Conservation (phyloP, 2,329 filamentous ascomycete species). For the Penicillium verrucosum region DNA sequence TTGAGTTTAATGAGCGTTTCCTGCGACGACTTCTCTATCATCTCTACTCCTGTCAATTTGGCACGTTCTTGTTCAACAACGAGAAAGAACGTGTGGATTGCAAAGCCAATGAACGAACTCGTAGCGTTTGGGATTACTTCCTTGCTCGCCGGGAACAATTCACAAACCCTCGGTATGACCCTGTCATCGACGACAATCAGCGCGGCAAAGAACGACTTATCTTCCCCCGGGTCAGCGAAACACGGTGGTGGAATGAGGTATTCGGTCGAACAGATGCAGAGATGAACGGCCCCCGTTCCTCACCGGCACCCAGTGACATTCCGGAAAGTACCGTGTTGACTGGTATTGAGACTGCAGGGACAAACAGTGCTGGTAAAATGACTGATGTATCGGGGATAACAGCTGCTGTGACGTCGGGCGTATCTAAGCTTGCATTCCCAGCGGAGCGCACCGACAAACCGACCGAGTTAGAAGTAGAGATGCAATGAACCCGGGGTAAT, state of each 20-base stretch:
- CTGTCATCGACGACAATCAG: slow-evolving; percentile 70
- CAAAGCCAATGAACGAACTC: slow-evolving; percentile 65
- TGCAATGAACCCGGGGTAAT: slow-evolving; percentile 40
- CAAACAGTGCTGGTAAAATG: slow-evolving; percentile 39
- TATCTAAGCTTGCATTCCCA: slow-evolving; percentile 46
- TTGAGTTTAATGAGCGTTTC: slow-evolving; percentile 96
- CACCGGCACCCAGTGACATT: slow-evolving; percentile 40
- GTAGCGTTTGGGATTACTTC: slow-evolving; percentile 96
- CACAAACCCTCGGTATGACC: slow-evolving; percentile 74
- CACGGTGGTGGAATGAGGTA: slow-evolving; percentile 90
- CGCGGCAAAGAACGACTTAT: slow-evolving; percentile 79
- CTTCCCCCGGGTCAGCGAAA: slow-evolving; percentile 70
- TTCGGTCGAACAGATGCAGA: slow-evolving; percentile 86
- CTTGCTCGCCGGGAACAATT: slow-evolving; percentile 77
- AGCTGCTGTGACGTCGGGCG: slow-evolving; percentile 43
- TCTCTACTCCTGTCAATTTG: slow-evolving; percentile 92
- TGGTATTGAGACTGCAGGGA: slow-evolving; percentile 55
- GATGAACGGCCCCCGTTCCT: slow-evolving; percentile 73
- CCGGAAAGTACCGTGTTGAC: slow-evolving; percentile 51
- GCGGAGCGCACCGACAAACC: slow-evolving; percentile 27
- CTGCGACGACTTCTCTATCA: slow-evolving; percentile 86
- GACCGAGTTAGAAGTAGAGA: slow-evolving; percentile 49
- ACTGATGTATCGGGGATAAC: slow-evolving; percentile 36
- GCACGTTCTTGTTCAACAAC: slow-evolving; percentile 92
- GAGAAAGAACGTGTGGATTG: slow-evolving; percentile 81